phyloP scores from a whole-genome alignment of 495 filamentous ascomycete genomes.

The Terfezia boudieri region DNA sequence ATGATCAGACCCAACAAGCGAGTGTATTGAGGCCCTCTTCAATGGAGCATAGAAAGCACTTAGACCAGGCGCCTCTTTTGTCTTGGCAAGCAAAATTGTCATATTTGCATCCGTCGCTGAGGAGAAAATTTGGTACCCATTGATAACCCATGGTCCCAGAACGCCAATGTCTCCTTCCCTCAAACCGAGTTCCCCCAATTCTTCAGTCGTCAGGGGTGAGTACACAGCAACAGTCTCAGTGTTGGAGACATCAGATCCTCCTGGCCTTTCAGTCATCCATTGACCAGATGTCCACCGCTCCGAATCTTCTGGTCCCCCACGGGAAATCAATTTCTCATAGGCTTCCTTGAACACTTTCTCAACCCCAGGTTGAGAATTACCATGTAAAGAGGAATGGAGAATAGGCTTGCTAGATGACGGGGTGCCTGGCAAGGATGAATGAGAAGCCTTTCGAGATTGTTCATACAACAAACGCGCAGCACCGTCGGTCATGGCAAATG shows the following conservation, averaged over 20 bases:
- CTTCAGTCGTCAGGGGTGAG: slow-evolving; percentile 3
- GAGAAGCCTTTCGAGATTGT: too few relatives aligned
- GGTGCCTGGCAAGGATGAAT: too few relatives aligned
- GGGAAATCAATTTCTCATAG: slow-evolving; percentile 30
- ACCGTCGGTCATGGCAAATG: too few relatives aligned
- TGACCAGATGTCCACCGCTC: slow-evolving; percentile 55
- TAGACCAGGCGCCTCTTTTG: slow-evolving; percentile 24
- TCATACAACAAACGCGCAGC: too few relatives aligned
- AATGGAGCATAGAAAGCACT: slow-evolving; percentile 48
- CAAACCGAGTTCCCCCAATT: not conserved
- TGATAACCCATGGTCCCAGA: slow-evolving; percentile 37
- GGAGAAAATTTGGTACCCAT: slow-evolving; percentile 60
- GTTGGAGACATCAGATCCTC: slow-evolving; percentile 48
- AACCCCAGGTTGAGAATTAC: slow-evolving; percentile 1
- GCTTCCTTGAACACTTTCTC: slow-evolving; percentile 28
- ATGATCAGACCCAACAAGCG: not conserved
- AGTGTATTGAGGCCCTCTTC: slow-evolving; percentile 22
- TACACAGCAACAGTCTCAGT: slow-evolving; percentile 43
- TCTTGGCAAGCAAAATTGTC: slow-evolving; percentile 47
- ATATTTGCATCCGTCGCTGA: slow-evolving; percentile 51
- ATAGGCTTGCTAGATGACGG: too few relatives aligned
- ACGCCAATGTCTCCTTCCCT: slow-evolving; percentile 19
- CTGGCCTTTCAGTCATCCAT: slow-evolving; percentile 70
- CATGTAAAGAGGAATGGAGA: not conserved
- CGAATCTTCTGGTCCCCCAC: slow-evolving; percentile 23